Evolutionary conservation across 768 basidiomycete species (phyloP), one percentile per base, ranked within the genome.

Genomic region (Trametes cingulata): DNA sequence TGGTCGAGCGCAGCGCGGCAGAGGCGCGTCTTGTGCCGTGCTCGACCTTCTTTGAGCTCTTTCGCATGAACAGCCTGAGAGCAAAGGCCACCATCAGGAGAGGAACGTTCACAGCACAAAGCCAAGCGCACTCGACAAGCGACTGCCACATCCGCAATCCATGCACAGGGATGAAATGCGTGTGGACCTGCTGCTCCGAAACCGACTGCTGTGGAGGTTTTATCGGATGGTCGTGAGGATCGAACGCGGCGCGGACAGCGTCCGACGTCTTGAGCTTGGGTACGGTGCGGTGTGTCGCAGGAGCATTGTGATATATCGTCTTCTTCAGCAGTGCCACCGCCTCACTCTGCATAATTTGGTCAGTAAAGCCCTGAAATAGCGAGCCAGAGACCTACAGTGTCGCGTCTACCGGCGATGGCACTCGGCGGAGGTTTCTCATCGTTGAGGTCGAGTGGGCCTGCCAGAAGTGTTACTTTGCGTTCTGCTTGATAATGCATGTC

Each of bases 391-490:
- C 81, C 53, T 55, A 81, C 86, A 29, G 88, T 90, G 65, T 93
- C 89, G 43, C 82, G 75, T 41, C 90, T 76, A 12, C 80, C 84
- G 8, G 86, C 88, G 55, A 93, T 89, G 2, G 88, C 86, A 37
- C 80, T 84, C 2, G 87, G 82, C 9, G 91, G 89, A 0, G 90
- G 90, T 3, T 71, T 73, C 74, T 94, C 91, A 6, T 82, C 82
- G 14, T 80, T 81, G 25, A 91, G 69, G 67, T 86, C 84, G 29
- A 85, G 68, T 1, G 84, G 84, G 0, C 83, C 83, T 81, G 78
- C 22, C 19, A n/a, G 1, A n/a, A 19, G 20, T 8, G 48, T 49
- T 27, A 57, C 1, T 1, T 17, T 10, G 25, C 14, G 29, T 5
- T 17, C 13, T 9, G 6, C 14, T 20, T 14, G 13, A 1, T 6